These are phyloP conservation scores for Myxozyma nipponensis DNA, from an alignment of 805 yeast species.

Conservation along the genomic window DNA sequence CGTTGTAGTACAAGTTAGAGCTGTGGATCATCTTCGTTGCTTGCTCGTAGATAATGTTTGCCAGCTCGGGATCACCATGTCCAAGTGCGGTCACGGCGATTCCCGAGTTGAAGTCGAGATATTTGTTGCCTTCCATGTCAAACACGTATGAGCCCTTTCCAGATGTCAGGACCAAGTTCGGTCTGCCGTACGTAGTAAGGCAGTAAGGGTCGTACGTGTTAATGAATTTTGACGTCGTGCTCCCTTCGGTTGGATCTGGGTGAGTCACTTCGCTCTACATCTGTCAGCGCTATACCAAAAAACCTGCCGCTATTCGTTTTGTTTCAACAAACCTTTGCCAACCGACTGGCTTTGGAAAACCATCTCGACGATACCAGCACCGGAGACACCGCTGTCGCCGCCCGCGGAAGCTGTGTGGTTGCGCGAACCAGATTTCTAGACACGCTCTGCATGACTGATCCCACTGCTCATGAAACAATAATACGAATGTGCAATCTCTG, in stretches of 20 bases:
- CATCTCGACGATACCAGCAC: no score
- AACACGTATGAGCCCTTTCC: conserved; percentile 79
- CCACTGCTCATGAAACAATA: no score
- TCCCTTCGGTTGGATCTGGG: conserved; percentile 28
- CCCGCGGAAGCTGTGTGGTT: no score
- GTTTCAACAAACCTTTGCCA: no score
- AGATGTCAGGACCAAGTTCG: conserved; percentile 67
- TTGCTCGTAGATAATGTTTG: conserved; percentile 70
- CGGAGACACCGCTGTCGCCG: no score
- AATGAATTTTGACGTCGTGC: conserved; percentile 42
- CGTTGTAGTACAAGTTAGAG: conserved; percentile 80
- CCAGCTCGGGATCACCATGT: conserved; percentile 71
- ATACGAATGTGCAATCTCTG: no score
- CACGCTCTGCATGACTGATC: no score
- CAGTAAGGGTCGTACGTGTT: conserved; percentile 50
- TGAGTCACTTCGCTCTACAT: conserved; percentile 12
- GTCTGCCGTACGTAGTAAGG: conserved; percentile 78
- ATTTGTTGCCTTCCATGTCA: conserved; percentile 69
- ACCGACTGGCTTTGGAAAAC: no score
- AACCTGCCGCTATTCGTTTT: no score
- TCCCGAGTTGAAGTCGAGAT: conserved; percentile 90
- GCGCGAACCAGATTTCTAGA: no score
- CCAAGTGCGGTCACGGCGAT: conserved; percentile 97
- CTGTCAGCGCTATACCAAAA: no score
- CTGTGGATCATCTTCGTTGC: conserved; percentile 70